Percentiles rank a stretch among this genome's conserved stretches.
These are phyloP conservation scores for Ustilago crameri DNA, from an alignment of 1,284 basidiomycete genomes.

Conservation along the genomic window DNA sequence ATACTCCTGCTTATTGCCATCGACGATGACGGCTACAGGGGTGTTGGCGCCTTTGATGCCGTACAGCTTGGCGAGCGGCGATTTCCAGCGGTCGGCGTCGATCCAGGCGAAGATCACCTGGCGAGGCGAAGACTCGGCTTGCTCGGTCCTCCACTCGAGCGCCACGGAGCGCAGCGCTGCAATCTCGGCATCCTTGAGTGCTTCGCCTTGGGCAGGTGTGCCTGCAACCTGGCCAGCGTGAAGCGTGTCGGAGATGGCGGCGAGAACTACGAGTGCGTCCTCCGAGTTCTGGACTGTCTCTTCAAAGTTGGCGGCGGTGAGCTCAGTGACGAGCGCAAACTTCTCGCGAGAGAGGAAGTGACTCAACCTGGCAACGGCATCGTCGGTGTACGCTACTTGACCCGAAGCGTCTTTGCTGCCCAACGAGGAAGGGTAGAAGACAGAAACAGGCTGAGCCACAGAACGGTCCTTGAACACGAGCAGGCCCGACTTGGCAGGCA, in stretches of 20 bases:
- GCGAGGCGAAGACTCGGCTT: conserved; percentile 4
- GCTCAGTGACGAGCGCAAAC: conserved; percentile 53
- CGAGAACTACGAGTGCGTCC: conserved; percentile 55
- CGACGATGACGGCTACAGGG: conserved; percentile 50
- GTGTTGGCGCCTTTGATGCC: conserved; percentile 27
- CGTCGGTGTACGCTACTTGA: conserved; percentile 16
- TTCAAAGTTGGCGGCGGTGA: conserved; percentile 54
- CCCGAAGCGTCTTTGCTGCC: conserved; percentile 10
- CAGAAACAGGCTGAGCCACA: conserved; percentile 32
- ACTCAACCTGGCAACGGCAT: conserved; percentile 18
- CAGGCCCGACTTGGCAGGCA: conserved; percentile 42
- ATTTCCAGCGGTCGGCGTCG: conserved; percentile 61
- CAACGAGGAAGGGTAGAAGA: conserved; percentile 33
- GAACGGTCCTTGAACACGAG: conserved; percentile 65
- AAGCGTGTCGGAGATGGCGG: conserved; percentile 52
- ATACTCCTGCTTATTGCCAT: conserved; percentile 49
- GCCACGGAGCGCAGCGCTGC: conserved; percentile 42
- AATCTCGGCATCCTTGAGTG: conserved; percentile 49
- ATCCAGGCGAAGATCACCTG: conserved; percentile 62
- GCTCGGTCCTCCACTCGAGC: conserved; percentile 38
- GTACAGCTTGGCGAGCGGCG: conserved; percentile 52
- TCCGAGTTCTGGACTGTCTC: conserved; percentile 52
- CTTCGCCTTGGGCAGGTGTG: conserved; percentile 25
- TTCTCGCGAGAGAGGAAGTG: conserved; percentile 53
- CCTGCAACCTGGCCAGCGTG: conserved; percentile 26